Evolutionary conservation across 192 early-diverging fungal species (phyloP).

Genomic region (Coemansia sp.): DNA sequence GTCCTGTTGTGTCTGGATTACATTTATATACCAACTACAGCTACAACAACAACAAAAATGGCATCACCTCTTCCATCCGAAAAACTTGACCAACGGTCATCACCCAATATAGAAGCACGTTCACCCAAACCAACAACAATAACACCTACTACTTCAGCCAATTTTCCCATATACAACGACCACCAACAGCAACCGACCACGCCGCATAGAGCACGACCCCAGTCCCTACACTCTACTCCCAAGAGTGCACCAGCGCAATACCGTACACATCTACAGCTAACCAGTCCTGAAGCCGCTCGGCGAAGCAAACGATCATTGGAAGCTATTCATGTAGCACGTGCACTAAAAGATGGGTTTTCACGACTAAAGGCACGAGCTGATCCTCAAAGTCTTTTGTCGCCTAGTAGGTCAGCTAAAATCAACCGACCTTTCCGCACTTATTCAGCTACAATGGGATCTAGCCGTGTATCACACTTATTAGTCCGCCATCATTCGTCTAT

Average conservation of each 20-base stretch:
- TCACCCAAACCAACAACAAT: background rate
- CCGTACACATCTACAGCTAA: slow-evolving; percentile 25
- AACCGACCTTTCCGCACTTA: slow-evolving; percentile 23
- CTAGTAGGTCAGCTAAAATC: background rate
- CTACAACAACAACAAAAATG: background rate
- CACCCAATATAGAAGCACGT: background rate
- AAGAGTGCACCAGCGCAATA: slow-evolving; percentile 33
- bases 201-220: background rate
- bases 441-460: slow-evolving; percentile 26
- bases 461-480: background rate
- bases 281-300: slow-evolving; percentile 30
- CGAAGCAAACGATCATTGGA: slow-evolving; percentile 42
- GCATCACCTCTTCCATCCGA: slow-evolving; percentile 3
- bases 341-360: slow-evolving; percentile 47
- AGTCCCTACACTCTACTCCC: background rate
- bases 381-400: slow-evolving; percentile 12
- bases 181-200: background rate
- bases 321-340: slow-evolving; percentile 38
- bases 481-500: background rate
- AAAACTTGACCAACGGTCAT: background rate
- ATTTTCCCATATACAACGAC: background rate
- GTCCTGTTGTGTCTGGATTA: too few species aligned
- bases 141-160: background rate
- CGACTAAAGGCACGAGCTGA: slow-evolving; percentile 40
- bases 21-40: too few species aligned